These are phyloP conservation scores for Paxillus ammoniavirescens DNA, from an alignment of 768 basidiomycete species.

Conservation along the genomic window DNA sequence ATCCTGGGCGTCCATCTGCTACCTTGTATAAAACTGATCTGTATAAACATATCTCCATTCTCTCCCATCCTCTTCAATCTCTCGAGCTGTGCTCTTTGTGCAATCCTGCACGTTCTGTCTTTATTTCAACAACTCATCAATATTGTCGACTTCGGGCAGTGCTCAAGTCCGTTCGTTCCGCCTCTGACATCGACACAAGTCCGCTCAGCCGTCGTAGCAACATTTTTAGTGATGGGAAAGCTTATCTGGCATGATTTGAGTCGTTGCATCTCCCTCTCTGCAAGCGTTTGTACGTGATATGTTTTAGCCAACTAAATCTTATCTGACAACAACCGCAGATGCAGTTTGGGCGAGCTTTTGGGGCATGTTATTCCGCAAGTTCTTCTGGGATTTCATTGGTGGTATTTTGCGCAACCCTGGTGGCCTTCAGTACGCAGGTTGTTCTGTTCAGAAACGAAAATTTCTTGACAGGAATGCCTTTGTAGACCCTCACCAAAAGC, in stretches of 20 bases:
- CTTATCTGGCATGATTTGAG: conserved; percentile 81
- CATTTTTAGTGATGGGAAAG: conserved; percentile 58
- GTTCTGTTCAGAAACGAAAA: neutral
- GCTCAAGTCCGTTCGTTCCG: conserved; percentile 10
- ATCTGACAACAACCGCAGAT: conserved; percentile 42
- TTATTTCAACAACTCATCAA: conserved; percentile 19
- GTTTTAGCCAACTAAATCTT: neutral
- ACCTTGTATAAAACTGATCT: conserved; percentile 6
- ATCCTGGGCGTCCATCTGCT: neutral
- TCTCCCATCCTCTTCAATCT: neutral
- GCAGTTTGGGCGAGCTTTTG: conserved; percentile 80
- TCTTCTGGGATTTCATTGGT: conserved; percentile 95
- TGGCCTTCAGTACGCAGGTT: conserved; percentile 65
- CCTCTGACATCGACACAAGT: neutral
- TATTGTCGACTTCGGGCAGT: conserved; percentile 16
- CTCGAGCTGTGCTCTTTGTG: conserved; percentile 37
- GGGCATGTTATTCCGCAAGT: conserved; percentile 85
- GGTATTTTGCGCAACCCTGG: conserved; percentile 77
- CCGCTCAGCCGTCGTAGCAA: neutral
- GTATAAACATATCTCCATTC: conserved; percentile 6
- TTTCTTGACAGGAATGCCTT: conserved; percentile 1
- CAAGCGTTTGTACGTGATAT: conserved; percentile 64
- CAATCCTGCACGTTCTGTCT: conserved; percentile 22
- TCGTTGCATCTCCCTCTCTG: conserved; percentile 65
- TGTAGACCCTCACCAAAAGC: conserved; percentile 58